Conservation (phyloP, 2,329 filamentous ascomycete genomes). For the Neonectria magnoliae region DNA sequence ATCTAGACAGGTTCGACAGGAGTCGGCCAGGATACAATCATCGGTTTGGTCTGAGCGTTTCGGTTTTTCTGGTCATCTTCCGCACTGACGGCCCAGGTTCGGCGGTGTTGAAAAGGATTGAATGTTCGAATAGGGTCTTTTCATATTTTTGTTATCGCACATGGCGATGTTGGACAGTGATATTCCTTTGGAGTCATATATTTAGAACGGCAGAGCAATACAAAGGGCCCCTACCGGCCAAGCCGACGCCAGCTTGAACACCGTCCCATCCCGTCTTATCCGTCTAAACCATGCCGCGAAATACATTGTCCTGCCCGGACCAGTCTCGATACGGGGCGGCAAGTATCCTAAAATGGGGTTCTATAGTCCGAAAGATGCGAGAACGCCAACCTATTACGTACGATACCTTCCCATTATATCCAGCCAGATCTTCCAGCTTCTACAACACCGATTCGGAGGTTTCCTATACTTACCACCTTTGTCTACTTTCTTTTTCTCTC, state of each 20-base stretch:
- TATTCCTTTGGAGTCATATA: constrained; percentile 5
- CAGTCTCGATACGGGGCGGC: not conserved
- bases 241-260: constrained; percentile 15
- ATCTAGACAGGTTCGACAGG: constrained; percentile 10
- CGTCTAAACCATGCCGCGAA: not conserved
- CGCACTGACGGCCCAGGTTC: constrained; percentile 9
- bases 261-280: not conserved
- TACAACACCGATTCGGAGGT: not conserved
- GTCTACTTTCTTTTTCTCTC: not conserved
- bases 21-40: constrained; percentile 7
- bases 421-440: not conserved
- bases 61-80: constrained; percentile 5
- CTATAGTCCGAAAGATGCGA: constrained; percentile 15
- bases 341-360: constrained; percentile 10
- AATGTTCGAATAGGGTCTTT: constrained; percentile 5
- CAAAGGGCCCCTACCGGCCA: constrained; percentile 14
- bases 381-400: constrained; percentile 1
- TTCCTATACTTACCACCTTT: not conserved
- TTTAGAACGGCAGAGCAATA: constrained; percentile 14
- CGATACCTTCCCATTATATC: not conserved
- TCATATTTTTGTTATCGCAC: not conserved
- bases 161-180: not conserved
- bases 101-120: constrained; percentile 13
- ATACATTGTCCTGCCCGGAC: not conserved
- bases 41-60: constrained; percentile 11